Evolutionary conservation across 2,329 filamentous ascomycete species (phyloP).

Genomic region (Penicillium fuscoglaucum): DNA sequence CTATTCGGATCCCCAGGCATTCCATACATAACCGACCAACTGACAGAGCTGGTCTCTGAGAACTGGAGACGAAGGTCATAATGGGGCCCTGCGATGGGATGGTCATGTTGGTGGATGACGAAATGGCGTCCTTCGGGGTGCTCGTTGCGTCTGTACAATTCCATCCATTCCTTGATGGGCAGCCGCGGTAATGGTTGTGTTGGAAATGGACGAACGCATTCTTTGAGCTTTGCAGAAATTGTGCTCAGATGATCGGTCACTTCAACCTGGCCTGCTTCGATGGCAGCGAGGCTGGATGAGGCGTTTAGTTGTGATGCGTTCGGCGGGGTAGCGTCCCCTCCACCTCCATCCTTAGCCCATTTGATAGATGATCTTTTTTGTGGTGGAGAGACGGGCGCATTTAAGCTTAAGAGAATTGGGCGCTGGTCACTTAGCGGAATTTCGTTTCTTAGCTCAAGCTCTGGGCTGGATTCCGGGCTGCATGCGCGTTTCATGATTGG

Average conservation of each 20-base stretch:
- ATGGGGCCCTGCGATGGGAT: slow-evolving; percentile 66
- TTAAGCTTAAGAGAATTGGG: slow-evolving; percentile 19
- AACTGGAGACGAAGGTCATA: slow-evolving; percentile 72
- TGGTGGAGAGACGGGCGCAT: slow-evolving; percentile 33
- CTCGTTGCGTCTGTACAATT: slow-evolving; percentile 52
- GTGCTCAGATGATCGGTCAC: slow-evolving; percentile 52
- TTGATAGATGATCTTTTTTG: slow-evolving; percentile 8
- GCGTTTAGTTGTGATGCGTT: not conserved
- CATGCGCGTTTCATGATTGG: slow-evolving; percentile 19
- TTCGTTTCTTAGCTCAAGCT: not conserved
- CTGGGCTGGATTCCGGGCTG: slow-evolving; percentile 7
- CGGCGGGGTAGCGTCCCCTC: not conserved
- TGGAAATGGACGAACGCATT: slow-evolving; percentile 27
- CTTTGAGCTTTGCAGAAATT: slow-evolving; percentile 47
- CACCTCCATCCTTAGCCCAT: not conserved
- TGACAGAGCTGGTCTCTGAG: slow-evolving; percentile 64
- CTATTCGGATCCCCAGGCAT: slow-evolving; percentile 61
- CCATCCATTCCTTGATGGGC: slow-evolving; percentile 44
- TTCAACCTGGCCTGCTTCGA: slow-evolving; percentile 53
- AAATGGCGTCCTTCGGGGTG: slow-evolving; percentile 57
- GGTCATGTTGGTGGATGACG: slow-evolving; percentile 72
- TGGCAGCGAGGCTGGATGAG: slow-evolving; percentile 41
- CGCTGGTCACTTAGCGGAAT: not conserved
- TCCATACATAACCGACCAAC: slow-evolving; percentile 65
- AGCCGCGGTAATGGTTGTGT: slow-evolving; percentile 35